These are phyloP conservation scores for Macadamia tetraphylla DNA, from an alignment of 164 flowering plant species.

Conservation along the genomic window DNA sequence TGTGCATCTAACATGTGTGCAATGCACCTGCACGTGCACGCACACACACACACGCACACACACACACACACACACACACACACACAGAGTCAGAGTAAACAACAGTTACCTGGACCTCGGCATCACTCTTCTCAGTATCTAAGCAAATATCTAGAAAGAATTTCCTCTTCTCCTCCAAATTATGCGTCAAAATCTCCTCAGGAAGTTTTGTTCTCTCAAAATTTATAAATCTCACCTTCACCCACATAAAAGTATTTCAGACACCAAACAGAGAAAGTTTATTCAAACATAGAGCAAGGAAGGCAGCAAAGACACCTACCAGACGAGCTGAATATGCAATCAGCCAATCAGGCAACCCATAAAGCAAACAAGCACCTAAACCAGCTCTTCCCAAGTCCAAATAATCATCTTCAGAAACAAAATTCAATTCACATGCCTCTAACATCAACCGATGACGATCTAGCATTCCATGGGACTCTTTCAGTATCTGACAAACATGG, in stretches of 20 bases:
- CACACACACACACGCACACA: background rate
- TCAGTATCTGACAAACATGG: slow-evolving; percentile 50
- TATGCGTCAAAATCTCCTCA: slow-evolving; percentile 75
- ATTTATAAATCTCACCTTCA: slow-evolving; percentile 91
- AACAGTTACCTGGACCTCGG: slow-evolving; percentile 79
- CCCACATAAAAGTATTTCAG: slow-evolving; percentile 10
- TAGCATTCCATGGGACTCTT: slow-evolving; percentile 83
- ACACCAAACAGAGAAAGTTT: background rate
- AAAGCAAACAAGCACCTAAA: slow-evolving; percentile 88
- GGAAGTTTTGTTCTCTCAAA: slow-evolving; percentile 93
- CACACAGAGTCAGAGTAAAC: background rate
- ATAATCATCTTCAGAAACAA: slow-evolving; percentile 85
- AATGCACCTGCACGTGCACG: background rate
- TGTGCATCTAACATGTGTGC: background rate
- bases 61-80: slow-evolving; percentile 1
- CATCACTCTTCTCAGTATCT: slow-evolving; percentile 87
- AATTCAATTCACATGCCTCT: slow-evolving; percentile 80
- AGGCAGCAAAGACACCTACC: slow-evolving; percentile 34
- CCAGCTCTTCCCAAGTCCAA: slow-evolving; percentile 86
- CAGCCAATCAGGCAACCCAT: slow-evolving; percentile 94
- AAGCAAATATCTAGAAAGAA: slow-evolving; percentile 63
- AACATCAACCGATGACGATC: slow-evolving; percentile 79
- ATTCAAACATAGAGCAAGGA: slow-evolving; percentile 4
- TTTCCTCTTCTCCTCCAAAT: slow-evolving; percentile 88
- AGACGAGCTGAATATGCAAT: slow-evolving; percentile 92